These are phyloP conservation scores for Leonotis leonurus DNA, from an alignment of 257 asterid species.

Conservation along the genomic window DNA sequence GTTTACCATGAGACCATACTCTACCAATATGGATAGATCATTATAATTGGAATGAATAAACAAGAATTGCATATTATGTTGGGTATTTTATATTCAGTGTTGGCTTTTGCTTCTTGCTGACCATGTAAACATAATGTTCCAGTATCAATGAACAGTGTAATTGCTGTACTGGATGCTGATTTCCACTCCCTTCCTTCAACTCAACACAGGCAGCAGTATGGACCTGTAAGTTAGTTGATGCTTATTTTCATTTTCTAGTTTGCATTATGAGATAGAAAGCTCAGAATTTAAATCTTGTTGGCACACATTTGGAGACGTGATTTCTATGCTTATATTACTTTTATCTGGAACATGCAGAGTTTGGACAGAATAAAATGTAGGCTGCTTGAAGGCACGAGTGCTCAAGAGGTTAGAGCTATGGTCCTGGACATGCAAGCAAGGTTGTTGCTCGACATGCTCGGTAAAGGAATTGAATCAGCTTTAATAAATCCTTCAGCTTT, in stretches of 20 bases:
- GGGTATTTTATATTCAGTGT: neutral
- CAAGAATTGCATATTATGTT: neutral
- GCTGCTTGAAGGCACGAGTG: constrained; percentile 94
- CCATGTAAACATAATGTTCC: constrained; percentile 17
- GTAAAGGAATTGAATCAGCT: constrained; percentile 98
- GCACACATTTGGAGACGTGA: neutral
- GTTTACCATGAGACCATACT: too few relatives aligned
- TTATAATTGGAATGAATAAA: constrained; percentile 9
- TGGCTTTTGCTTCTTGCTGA: constrained; percentile 22
- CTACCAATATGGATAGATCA: neutral
- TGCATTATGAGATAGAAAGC: neutral
- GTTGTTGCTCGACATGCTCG: constrained; percentile 92
- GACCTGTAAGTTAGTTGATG: constrained; percentile 70
- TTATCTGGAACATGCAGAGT: constrained; percentile 52
- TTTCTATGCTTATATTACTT: neutral
- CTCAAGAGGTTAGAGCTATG: constrained; percentile 99
- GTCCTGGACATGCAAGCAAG: constrained; percentile 99
- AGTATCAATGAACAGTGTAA: constrained; percentile 94
- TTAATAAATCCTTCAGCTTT: constrained; percentile 85
- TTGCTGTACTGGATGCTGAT: constrained; percentile 94
- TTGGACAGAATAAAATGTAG: constrained; percentile 96
- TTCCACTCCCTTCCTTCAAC: constrained; percentile 95
- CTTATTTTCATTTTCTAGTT: constrained; percentile 9
- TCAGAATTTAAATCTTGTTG: neutral
- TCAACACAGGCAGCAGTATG: constrained; percentile 95